Evolutionary conservation across 169 alveolate species (phyloP), one percentile per base, ranked within the genome.

Genomic region (Cryptosporidium sp.): DNA sequence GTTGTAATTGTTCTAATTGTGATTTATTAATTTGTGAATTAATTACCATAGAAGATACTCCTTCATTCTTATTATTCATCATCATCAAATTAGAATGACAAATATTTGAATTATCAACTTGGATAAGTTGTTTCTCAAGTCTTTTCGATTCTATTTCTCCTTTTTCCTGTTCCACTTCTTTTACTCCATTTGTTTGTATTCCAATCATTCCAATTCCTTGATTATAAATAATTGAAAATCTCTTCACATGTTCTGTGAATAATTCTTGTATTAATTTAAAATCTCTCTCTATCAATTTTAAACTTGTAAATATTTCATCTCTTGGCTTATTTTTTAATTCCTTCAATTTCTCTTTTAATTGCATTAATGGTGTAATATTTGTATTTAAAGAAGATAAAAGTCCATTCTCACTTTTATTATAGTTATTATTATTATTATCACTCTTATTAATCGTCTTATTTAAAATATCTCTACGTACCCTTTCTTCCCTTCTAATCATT

Each of bases 241-340:
- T 70, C 14, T 56, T 60, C 21, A 73, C 44, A 58, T 73, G 86
- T 33, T 53, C 44, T n/a, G 23, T 12, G 12, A 73, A 73, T 35
- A 73, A 37, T 0, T 21, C 37, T 60, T 56, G 62, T 33, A 73
- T 73, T 12, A 56, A 18, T 9, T 73, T 31, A 31, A 73, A 53
- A 37, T 73, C 86, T 60, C 72, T 73, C 70, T 73, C 86, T n/a
- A 73, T 53, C 33, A 73, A 56, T n/a, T 51, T 73, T 58, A 73
- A 73, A 23, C 70, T 73, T 23, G 58, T 53, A 33, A 18, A 6
- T 31, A 14, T 37, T 29, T 73, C 86, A 0, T 73, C 72, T 37
- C 18, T 23, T n/a, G 86, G 68, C 16, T 18, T 56, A 31, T 60
- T 37, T 31, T 33, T 73, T 37, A 73, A 73, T 31, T 56, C 70